Base-by-base conservation (phyloP, 768 basidiomycete species). In the Russula dissimulans region DNA sequence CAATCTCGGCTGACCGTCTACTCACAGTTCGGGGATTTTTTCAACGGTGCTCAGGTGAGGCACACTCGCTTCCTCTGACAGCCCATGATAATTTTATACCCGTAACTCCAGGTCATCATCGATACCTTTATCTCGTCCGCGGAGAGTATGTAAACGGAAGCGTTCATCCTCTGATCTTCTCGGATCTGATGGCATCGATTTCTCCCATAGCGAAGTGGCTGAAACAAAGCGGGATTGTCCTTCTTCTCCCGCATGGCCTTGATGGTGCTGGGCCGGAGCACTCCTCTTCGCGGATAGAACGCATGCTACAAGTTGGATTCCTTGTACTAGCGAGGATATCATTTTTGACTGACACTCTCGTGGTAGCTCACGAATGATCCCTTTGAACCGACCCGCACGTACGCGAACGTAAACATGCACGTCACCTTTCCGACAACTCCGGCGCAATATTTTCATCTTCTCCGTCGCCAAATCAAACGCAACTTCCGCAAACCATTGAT, bases 231-330 rank as follows among this genome's bases (percentile, higher is more conserved):
- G 93, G 88, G 0, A 79, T 97, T 22, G 86, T 91, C 4, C 73
- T 97, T 59, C 80, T 92, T 48, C 77, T 97, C 0, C 93, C 93
- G 29, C 93, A 97, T 62, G 93, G 94, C 15, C 76, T 91, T 15
- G 92, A 97, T 66, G 93, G 93, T 32, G 92, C 93, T 15, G 93
- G 94, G 2, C 93, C 93, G 0, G 93, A 97, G 69, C 93, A 97
- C 69, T 95, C 92, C 0, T 92, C 90, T 0, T 87, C 84, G 51
- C 83, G 93, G 15, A 77, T 95, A 44, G 93, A 97, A 69, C 79
- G 93, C 41, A 89, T 92, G 84, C 75, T 95, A n/a, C 93, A 93
- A 78, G 90, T 88, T 57, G 29, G 29, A 12, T 48, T 38, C 26
- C 41, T 48, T 5, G 14, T 11, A 54, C 36, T 17, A 48, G 29